Evolutionary conservation across 2,329 filamentous ascomycete species (phyloP).

Genomic region (Curvularia hawaiiensis): DNA sequence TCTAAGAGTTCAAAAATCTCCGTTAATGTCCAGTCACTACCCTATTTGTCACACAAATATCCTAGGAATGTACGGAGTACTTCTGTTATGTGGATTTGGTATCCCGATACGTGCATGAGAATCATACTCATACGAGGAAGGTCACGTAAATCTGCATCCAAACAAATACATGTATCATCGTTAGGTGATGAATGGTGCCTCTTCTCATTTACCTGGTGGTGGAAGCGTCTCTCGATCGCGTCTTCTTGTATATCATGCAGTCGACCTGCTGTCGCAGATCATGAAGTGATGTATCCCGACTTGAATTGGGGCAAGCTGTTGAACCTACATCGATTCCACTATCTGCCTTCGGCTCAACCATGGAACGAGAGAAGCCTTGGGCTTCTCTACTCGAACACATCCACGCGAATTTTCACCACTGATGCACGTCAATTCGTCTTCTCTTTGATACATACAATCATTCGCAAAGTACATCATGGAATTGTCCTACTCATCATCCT

Average conservation of each 20-base stretch:
- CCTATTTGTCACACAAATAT: neutral
- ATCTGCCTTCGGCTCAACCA: neutral
- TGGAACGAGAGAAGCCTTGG: neutral
- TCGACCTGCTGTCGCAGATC: neutral
- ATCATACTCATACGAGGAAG: neutral
- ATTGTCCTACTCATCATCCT: neutral
- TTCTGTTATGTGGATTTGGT: neutral
- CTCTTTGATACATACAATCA: neutral
- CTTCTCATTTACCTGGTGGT: neutral
- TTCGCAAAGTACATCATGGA: neutral
- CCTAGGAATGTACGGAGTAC: neutral
- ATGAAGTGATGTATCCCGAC: neutral
- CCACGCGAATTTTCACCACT: neutral
- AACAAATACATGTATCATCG: neutral
- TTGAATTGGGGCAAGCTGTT: neutral
- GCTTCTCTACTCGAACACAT: neutral
- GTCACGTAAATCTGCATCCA: neutral
- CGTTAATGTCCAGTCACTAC: neutral
- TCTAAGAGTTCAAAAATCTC: neutral
- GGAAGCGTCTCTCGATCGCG: neutral
- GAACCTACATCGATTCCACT: neutral
- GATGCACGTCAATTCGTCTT: neutral
- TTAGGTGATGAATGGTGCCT: neutral
- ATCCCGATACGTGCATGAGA: neutral
- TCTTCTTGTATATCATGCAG: neutral